Conservation (phyloP, 805 yeast species). For the Hagleromyces aurorensis region DNA sequence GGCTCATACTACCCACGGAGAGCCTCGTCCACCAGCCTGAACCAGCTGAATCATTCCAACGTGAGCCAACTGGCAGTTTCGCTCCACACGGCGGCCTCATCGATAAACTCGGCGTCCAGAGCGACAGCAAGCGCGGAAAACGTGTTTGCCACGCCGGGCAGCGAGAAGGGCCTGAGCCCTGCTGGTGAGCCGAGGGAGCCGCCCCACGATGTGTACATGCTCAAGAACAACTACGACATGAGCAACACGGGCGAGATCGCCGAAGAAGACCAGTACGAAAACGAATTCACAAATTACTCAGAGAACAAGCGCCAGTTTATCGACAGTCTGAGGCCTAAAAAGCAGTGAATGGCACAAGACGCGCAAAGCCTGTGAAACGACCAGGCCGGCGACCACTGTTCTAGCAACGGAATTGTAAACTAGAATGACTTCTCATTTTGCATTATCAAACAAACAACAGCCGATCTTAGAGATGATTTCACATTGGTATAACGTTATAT, state of each 20-base stretch:
- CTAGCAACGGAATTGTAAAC: too few species aligned
- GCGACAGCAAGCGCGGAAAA: conserved; percentile 17
- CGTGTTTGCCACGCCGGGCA: conserved; percentile 20
- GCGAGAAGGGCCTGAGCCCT: conserved; percentile 6
- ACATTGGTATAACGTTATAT: too few species aligned
- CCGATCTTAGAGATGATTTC: too few species aligned
- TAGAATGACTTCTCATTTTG: too few species aligned
- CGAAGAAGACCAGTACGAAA: conserved; percentile 40
- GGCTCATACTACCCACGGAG: conserved; percentile 27
- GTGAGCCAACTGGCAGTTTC: conserved; percentile 15
- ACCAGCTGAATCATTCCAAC: conserved; percentile 6
- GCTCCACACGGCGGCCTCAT: conserved; percentile 22
- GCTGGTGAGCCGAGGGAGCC: conserved; percentile 6
- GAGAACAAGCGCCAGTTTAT: conserved; percentile 37
- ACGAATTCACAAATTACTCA: conserved; percentile 40
- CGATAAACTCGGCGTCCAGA: conserved; percentile 19
- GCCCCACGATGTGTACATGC: conserved; percentile 20
- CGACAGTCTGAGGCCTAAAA: conserved; percentile 35
- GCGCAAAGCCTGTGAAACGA: too few species aligned
- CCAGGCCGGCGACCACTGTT: too few species aligned
- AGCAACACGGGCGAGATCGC: conserved; percentile 29
- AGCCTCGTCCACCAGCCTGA: conserved; percentile 11
- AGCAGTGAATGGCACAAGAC: conserved; percentile 5
- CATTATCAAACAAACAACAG: too few species aligned
- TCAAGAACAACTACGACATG: conserved; percentile 31